A percentile compares a stretch with the other conserved stretches of the same genome.
phyloP scores from a whole-genome alignment of 2,329 filamentous ascomycete genomes.

The Colletotrichum sp. region DNA sequence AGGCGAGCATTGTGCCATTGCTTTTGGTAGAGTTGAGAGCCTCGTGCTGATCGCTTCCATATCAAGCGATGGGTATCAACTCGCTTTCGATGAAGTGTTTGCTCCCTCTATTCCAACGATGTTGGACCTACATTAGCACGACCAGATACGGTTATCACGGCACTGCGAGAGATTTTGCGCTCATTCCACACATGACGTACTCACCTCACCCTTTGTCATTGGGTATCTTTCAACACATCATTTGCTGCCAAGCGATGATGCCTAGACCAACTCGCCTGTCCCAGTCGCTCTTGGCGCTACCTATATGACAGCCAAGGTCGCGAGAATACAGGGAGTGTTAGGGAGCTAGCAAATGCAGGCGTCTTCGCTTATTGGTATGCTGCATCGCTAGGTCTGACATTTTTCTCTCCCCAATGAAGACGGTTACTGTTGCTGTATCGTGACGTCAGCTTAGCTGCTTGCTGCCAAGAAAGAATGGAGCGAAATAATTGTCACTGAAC shows the following conservation, averaged over 20 bases:
- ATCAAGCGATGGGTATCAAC: neutral
- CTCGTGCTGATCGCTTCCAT: neutral
- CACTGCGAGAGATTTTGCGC: neutral
- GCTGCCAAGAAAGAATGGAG: neutral
- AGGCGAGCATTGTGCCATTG: neutral
- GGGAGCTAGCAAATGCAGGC: neutral
- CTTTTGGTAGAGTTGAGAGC: neutral
- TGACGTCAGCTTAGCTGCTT: neutral
- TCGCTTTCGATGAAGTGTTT: neutral
- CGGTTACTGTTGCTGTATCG: neutral
- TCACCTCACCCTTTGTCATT: neutral
- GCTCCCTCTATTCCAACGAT: neutral
- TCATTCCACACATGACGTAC: neutral
- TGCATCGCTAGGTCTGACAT: neutral
- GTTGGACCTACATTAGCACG: neutral
- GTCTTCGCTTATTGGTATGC: neutral
- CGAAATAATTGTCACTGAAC: neutral
- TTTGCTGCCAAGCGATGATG: neutral
- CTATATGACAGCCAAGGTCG: neutral
- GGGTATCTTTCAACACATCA: neutral
- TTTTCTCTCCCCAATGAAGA: neutral
- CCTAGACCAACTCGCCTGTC: neutral
- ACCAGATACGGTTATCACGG: neutral
- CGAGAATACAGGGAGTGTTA: fast-evolving
- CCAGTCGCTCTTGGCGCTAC: neutral